These are phyloP conservation scores for Leptomonas seymouri DNA, from an alignment of 208 protist species.

Conservation along the genomic window DNA sequence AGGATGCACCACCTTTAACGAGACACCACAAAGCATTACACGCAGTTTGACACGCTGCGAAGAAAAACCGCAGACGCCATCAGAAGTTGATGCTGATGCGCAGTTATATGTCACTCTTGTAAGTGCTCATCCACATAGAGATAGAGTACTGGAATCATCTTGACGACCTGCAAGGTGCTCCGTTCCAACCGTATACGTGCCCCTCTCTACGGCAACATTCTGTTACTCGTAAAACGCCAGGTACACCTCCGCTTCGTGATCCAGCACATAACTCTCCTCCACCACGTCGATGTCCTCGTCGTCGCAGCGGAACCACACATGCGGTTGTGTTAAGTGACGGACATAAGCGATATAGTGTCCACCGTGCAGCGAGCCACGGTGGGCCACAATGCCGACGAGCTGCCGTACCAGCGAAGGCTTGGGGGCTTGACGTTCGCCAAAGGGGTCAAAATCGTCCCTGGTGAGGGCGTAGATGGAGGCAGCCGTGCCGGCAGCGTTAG, in stretches of 20 bases:
- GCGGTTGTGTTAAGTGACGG: conserved; percentile 46
- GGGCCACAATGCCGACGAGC: conserved; percentile 82
- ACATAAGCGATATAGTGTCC: conserved; percentile 92
- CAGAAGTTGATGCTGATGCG: no score
- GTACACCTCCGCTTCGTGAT: conserved; percentile 68
- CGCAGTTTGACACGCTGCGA: no score
- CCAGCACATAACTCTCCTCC: conserved; percentile 57
- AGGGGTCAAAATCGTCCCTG: conserved; percentile 42
- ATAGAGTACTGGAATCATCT: no score
- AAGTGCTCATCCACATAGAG: no score
- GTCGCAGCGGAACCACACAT: conserved; percentile 88
- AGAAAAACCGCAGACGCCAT: no score
- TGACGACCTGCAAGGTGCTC: no score
- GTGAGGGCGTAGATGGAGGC: conserved; percentile 19
- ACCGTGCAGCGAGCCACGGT: conserved; percentile 80
- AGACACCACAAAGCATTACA: no score
- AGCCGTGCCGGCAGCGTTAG: neutral
- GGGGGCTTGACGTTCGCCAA: conserved; percentile 23
- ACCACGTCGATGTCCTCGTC: conserved; percentile 82
- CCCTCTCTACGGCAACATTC: no score
- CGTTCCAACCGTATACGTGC: no score
- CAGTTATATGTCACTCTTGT: no score
- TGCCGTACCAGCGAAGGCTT: conserved; percentile 47
- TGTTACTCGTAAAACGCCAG: conserved; percentile 85
- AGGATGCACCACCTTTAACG: no score